phyloP scores from a whole-genome alignment of 306 rosid genomes.

The Cucurbita moschata region DNA sequence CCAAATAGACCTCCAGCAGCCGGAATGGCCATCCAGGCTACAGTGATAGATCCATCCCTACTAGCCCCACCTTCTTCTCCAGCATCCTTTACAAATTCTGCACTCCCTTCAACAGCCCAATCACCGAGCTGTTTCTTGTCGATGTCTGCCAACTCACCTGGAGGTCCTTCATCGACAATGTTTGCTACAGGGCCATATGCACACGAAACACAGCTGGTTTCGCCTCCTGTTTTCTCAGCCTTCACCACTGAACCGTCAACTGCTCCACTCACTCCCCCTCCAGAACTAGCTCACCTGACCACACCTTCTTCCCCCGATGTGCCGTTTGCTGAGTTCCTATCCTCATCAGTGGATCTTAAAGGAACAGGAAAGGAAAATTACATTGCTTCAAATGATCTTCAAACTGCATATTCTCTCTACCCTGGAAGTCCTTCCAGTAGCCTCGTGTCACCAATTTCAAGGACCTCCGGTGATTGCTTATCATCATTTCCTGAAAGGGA shows the following conservation, averaged over 20 bases:
- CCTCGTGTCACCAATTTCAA: slow-evolving; percentile 67
- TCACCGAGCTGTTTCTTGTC: slow-evolving; percentile 83
- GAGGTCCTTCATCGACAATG: slow-evolving; percentile 89
- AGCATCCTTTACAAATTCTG: slow-evolving; percentile 84
- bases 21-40: slow-evolving; percentile 58
- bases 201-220: slow-evolving; percentile 78
- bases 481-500: slow-evolving; percentile 70
- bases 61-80: slow-evolving; percentile 98
- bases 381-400: slow-evolving; percentile 73
- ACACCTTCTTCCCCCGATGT: slow-evolving; percentile 99
- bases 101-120: slow-evolving; percentile 88
- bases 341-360: slow-evolving; percentile 68
- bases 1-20: slow-evolving; percentile 70
- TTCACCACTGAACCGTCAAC: slow-evolving; percentile 98
- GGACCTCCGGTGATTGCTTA: slow-evolving; percentile 61
- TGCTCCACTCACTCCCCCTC: slow-evolving; percentile 97
- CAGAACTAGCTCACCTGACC: slow-evolving; percentile 95
- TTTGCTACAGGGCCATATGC: slow-evolving; percentile 97
- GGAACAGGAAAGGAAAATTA: slow-evolving; percentile 39
- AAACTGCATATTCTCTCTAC: slow-evolving; percentile 70
- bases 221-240: slow-evolving; percentile 96
- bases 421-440: slow-evolving; percentile 90
- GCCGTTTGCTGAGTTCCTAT: slow-evolving; percentile 85
- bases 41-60: slow-evolving; percentile 74
- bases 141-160: slow-evolving; percentile 84